Evolutionary conservation across 768 basidiomycete genomes (phyloP), one percentile per base, ranked within the genome.

Genomic region (Boletus pseudopeckii): DNA sequence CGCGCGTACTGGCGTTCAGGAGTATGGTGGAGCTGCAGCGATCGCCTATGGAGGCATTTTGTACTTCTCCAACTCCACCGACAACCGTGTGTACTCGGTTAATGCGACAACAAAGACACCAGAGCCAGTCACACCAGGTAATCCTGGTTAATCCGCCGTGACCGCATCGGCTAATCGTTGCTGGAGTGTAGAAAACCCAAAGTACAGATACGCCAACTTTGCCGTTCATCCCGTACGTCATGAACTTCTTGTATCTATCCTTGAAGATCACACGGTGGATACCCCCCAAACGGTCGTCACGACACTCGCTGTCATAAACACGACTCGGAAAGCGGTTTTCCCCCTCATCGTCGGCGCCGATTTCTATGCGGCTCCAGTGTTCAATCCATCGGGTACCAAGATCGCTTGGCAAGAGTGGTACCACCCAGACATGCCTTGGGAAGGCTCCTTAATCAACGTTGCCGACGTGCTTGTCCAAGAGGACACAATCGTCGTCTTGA

Each of bases 351-450:
- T 74, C 0, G 87, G 85, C 6, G 81, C 82, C 5, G 88, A 90
- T 63, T 92, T 92, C 71, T 92, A 91, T 66, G 76, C 78, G 41
- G 67, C 74, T 1, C 82, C 86, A 0, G 70, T 67, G 26, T 84
- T 86, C 71, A 82, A 81, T 30, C 78, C 82, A 0, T 78, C 84
- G 55, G 88, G 86, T 1, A 72, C 66, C 34, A 74, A 72, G 48
- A 59, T 90, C 17, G 78, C 76, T 1, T 91, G 83, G 83, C 72
- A 81, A 39, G 76, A 84, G 55, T 88, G 87, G 88, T 76, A 68
- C 56, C 85, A 85, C 47, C 84, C 85, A 0, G 77, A 84, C 55
- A 84, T 85, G 84, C 81, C 88, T 14, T 91, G 86, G 86, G 81
- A 86, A 60, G 84, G 83, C 4, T 72, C 77, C 1, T 70, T 80